phyloP scores from a whole-genome alignment of 106 monocot species.

The Allium fistulosum region DNA sequence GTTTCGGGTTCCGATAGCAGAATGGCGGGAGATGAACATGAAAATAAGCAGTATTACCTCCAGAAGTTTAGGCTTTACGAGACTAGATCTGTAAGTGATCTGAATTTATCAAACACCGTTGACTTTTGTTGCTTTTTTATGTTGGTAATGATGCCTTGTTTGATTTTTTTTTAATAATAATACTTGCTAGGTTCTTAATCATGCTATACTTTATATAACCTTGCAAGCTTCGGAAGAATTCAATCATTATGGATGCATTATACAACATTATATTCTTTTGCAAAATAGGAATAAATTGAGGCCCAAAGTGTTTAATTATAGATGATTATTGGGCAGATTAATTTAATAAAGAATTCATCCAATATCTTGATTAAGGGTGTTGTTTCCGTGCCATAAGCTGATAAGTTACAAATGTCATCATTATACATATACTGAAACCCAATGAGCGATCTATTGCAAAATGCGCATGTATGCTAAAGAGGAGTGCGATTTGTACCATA shows the following conservation, averaged over 20 bases:
- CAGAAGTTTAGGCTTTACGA: constrained; percentile 68
- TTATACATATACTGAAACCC: background rate
- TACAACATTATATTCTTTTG: too few species aligned
- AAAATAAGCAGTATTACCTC: constrained; percentile 23
- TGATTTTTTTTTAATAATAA: too few species aligned
- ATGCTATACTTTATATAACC: background rate
- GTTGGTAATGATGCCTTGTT: background rate
- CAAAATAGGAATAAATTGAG: too few species aligned
- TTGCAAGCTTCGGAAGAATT: background rate
- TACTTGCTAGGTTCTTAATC: background rate
- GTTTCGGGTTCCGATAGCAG: constrained; percentile 27
- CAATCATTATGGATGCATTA: background rate
- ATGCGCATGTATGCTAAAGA: background rate
- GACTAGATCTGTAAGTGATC: constrained; percentile 47
- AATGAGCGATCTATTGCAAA: background rate
- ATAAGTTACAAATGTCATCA: background rate
- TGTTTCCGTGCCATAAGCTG: background rate
- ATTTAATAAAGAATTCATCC: too few species aligned
- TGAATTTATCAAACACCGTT: background rate
- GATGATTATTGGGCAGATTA: too few species aligned
- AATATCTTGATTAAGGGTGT: too few species aligned
- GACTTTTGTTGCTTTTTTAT: background rate
- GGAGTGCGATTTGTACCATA: background rate
- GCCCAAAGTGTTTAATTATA: too few species aligned
- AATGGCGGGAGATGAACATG: constrained; percentile 10